Conservation (phyloP, 2,329 filamentous ascomycete genomes). For the Alternaria consortialis region DNA sequence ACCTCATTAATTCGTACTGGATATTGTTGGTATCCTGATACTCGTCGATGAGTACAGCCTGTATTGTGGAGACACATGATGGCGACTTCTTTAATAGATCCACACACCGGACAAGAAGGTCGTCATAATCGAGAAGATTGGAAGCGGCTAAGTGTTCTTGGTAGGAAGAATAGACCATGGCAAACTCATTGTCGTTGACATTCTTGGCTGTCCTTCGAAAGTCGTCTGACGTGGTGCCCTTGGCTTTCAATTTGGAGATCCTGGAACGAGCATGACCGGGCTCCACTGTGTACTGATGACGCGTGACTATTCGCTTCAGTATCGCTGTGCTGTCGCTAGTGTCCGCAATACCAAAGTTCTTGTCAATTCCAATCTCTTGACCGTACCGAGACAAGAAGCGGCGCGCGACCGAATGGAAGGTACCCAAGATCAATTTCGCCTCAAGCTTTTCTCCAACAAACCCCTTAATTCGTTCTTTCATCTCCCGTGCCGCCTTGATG, state of each 20-base stretch:
- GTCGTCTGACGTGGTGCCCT: conserved; percentile 60
- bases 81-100: conserved; percentile 78
- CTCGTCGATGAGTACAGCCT: conserved; percentile 93
- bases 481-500: conserved; percentile 91
- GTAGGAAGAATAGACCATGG: conserved; percentile 76
- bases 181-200: conserved; percentile 70
- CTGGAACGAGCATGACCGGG: conserved; percentile 74
- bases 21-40: conserved; percentile 97
- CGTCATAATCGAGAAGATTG: conserved; percentile 93
- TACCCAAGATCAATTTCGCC: conserved; percentile 83
- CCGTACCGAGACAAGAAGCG: conserved; percentile 87
- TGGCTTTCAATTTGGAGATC: conserved; percentile 73
- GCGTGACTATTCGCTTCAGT: conserved; percentile 82
- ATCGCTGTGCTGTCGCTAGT: conserved; percentile 81
- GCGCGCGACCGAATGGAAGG: conserved; percentile 91
- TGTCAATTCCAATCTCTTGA: conserved; percentile 79
- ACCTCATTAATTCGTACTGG: conserved; percentile 92
- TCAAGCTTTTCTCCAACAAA: conserved; percentile 81
- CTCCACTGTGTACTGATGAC: conserved; percentile 73
- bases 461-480: conserved; percentile 85
- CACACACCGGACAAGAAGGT: conserved; percentile 83
- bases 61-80: conserved; percentile 85
- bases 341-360: conserved; percentile 91
- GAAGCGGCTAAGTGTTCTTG: conserved; percentile 76
- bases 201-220: conserved; percentile 54